Base-by-base conservation (phyloP, 768 basidiomycete genomes). In the Tylopilus intermedius region DNA sequence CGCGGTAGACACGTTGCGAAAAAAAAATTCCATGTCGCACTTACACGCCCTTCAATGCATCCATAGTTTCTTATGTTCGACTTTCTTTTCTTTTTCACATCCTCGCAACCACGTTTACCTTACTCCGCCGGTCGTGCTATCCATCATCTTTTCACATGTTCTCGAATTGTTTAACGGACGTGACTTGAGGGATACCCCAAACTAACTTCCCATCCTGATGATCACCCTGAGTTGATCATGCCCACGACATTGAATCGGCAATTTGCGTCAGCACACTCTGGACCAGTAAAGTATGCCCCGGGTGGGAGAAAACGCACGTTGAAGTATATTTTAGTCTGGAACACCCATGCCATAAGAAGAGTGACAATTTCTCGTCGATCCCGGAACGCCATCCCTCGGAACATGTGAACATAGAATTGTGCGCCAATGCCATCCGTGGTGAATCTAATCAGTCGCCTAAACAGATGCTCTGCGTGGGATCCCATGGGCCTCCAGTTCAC, bases 1-100 rank as follows among this genome's bases (percentile, higher is more conserved):
- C 60, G 42, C 65, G 67, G 42, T 68, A 68, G 62, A 35, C 18
- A 9, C 38, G n/a, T 15, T 14, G 14, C 8, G 14, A 26, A 49
- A 14, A 15, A 24, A 39, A 49, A 14, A 15, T 18, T n/a, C 8
- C n/a, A 3, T 18, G 38, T 8, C 4, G n/a, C n/a, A 18, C n/a
- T 18, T 11, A 18, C 37, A 18, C 38, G 6, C n/a, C 4, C n/a
- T 38, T 26, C 37, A 26, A 41, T 47, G 15, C 32, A n/a, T 46
- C 8, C 13, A 15, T 15, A 38, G 11, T 47, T 44, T 32, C 44
- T 32, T 46, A 30, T 21, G 18, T 44, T 22, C 10, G 2, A 14
- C 10, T 27, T 39, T 50, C 42, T 15, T 5, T n/a, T n/a, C 42
- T 15, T 5, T n/a, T n/a, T 18, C 24, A n/a, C 24, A 13, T n/a